Conservation (phyloP, 345 rosid genomes). For the Syzygium oleosum region DNA sequence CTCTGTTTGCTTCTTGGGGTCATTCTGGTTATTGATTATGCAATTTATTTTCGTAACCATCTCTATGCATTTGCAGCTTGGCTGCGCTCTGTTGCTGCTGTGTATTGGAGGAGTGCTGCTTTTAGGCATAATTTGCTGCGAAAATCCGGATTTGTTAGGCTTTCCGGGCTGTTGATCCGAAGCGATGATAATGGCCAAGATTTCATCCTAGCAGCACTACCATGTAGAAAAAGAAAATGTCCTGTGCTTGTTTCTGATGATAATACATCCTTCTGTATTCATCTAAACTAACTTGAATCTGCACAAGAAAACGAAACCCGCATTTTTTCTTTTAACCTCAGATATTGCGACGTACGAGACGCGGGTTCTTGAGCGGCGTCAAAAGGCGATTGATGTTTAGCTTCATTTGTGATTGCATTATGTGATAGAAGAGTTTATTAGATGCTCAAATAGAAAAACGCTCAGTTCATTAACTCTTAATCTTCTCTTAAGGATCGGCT, state of each 20-base stretch:
- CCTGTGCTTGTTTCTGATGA: not conserved
- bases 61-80: constrained; percentile 17
- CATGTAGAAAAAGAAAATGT: not conserved
- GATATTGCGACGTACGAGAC: not conserved
- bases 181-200: not conserved
- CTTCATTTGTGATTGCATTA: not conserved
- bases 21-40: not conserved
- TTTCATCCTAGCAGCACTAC: not conserved
- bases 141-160: not conserved
- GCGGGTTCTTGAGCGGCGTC: too few relatives aligned
- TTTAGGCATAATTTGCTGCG: not conserved
- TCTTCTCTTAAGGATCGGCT: not conserved
- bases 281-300: not conserved
- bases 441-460: not conserved
- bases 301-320: not conserved
- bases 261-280: not conserved
- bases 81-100: constrained; percentile 35
- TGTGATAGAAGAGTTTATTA: not conserved
- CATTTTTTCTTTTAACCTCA: not conserved
- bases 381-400: not conserved
- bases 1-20: not conserved
- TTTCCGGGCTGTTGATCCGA: not conserved
- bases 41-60: not conserved
- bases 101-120: constrained; percentile 14
- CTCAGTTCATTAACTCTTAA: not conserved